Base-by-base conservation (phyloP, 805 yeast species). In the Helenozyma rhizophorensis region DNA sequence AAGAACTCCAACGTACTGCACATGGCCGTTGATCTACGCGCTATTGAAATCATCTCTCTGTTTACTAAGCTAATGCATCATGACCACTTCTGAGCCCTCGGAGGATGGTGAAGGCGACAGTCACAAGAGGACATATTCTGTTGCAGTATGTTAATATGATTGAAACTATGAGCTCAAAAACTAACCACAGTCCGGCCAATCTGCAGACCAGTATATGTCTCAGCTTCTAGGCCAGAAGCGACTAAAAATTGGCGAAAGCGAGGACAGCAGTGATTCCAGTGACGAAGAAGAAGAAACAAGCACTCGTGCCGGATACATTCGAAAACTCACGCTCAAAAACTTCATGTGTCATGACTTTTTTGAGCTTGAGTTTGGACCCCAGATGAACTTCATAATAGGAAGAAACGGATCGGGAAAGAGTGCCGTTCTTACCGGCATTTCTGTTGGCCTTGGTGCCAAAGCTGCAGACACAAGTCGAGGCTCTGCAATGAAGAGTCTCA, bases 261-360 rank as follows among this genome's bases (percentile, higher is more conserved):
- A 39, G 7, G 51, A 45, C 12, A 39, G 30, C n/a, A 39, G 36
- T 19, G 49, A 43, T 2, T 37, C 30, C 8, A 34, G 29, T 3
- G 47, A 48, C n/a, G 53, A 48, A 3, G 44, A 42, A 4, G 57
- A 50, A 9, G 19, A 17, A 17, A 17, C 8, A 32, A 31, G 10
- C 10, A 27, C 26, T 37, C 7, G 54, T 55, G 76, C 93, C 1
- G 97, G 96, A 9, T 76, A 77, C 25, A 80, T 89, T 25, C 73
- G 74, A 45, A 66, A 67, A 26, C 70, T 89, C 3, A 68, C 68
- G 15, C 60, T 89, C 26, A 70, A 72, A 39, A 86, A 87, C 60
- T 87, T 87, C 55, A 87, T 87, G 96, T 87, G 95, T 44, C 98
- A 93, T 53, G 81, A 77, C 28, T 76, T 84, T 34, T 85, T 93